phyloP scores from a whole-genome alignment of 2,329 filamentous ascomycete species.

The Xylariales sp. region DNA sequence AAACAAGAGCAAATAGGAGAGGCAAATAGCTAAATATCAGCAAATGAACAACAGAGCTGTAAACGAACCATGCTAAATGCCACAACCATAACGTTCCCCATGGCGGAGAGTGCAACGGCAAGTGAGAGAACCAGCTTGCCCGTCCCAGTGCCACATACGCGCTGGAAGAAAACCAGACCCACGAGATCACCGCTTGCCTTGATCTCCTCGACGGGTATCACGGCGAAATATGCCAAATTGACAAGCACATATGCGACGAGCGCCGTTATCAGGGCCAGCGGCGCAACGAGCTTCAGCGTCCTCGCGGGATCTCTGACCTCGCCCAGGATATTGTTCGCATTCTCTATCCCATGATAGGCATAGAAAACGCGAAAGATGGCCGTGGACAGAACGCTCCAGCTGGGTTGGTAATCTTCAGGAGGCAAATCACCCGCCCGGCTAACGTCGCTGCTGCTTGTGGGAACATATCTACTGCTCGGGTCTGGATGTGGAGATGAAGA shows the following conservation, averaged over 20 bases:
- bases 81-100: conserved; percentile 70
- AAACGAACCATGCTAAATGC: conserved; percentile 59
- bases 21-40: no score
- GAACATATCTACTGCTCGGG: conserved; percentile 33
- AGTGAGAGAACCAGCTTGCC: conserved; percentile 57
- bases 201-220: conserved; percentile 64
- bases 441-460: conserved; percentile 10
- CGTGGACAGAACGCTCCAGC: conserved; percentile 62
- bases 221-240: conserved; percentile 59
- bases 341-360: conserved; percentile 62
- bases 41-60: not conserved
- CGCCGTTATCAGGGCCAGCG: conserved; percentile 56
- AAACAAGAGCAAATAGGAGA: no score
- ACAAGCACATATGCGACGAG: conserved; percentile 63
- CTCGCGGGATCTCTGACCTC: conserved; percentile 65
- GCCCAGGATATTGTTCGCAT: conserved; percentile 67
- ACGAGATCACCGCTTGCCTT: conserved; percentile 63
- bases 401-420: conserved; percentile 65
- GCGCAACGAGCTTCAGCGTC: conserved; percentile 59
- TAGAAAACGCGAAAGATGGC: conserved; percentile 67
- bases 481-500: no score
- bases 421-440: conserved; percentile 43
- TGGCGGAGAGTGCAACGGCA: conserved; percentile 62
- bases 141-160: conserved; percentile 54
- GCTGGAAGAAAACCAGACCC: conserved; percentile 63